Conservation (phyloP, 306 rosid species). For the Mimosa pudica region DNA sequence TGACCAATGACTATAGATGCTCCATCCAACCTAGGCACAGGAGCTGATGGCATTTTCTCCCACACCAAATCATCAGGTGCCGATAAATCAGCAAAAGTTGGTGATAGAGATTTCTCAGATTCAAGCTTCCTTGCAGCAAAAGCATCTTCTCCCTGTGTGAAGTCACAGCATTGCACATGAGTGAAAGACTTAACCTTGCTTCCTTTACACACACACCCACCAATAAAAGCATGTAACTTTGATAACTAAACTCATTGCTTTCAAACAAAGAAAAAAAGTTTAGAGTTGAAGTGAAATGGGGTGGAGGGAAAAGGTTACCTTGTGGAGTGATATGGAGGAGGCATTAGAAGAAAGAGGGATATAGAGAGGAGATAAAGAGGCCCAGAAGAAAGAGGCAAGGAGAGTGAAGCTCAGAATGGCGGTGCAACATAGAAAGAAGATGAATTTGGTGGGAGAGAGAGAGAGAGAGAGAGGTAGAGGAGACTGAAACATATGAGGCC, state of each 20-base stretch:
- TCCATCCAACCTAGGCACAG: slow-evolving; percentile 91
- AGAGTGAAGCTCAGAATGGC: slow-evolving; percentile 50
- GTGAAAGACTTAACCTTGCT: not conserved
- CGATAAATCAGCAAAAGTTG: slow-evolving; percentile 76
- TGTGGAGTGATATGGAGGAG: slow-evolving; percentile 5
- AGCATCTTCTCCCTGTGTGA: slow-evolving; percentile 42
- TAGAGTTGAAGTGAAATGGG: not conserved
- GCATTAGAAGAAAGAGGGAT: slow-evolving; percentile 42
- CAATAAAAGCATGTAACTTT: not conserved
- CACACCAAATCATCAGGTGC: slow-evolving; percentile 75
- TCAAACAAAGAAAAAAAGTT: too few relatives aligned
- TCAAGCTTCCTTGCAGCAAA: slow-evolving; percentile 19
- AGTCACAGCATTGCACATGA: slow-evolving; percentile 1
- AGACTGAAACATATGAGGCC: slow-evolving; percentile 42
- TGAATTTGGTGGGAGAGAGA: slow-evolving; percentile 36
- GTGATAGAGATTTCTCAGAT: slow-evolving; percentile 49
- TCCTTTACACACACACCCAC: not conserved
- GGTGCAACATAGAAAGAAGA: slow-evolving; percentile 42
- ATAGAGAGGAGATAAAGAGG: slow-evolving; percentile 50
- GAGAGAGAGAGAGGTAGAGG: not conserved
- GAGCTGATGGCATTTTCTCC: slow-evolving; percentile 84
- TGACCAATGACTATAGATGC: slow-evolving; percentile 67
- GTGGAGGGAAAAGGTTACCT: slow-evolving; percentile 28
- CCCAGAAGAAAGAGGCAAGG: slow-evolving; percentile 55
- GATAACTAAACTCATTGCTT: not conserved